Percentiles rank a stretch among this genome's conserved stretches.
phyloP scores from a whole-genome alignment of 495 filamentous ascomycete species.

The Talaromyces wortmannii region DNA sequence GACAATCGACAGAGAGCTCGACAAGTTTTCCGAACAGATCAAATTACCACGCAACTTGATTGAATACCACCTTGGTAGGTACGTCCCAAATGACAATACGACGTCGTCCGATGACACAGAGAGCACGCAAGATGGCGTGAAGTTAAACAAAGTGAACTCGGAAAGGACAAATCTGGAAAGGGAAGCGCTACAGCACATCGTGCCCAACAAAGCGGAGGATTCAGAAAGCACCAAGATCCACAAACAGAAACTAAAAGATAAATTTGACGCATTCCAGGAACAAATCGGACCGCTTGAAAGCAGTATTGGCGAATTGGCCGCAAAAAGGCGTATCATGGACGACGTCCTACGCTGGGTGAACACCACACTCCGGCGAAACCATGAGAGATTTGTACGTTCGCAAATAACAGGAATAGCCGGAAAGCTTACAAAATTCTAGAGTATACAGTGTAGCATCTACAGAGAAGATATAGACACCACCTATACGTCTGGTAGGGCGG shows the following conservation, averaged over 20 bases:
- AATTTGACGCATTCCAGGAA: background rate
- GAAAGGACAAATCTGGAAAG: background rate
- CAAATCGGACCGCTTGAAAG: background rate
- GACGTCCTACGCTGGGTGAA: background rate
- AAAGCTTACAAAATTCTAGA: background rate
- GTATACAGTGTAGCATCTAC: background rate
- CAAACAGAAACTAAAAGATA: background rate
- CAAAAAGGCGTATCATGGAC: background rate
- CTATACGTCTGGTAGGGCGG: background rate
- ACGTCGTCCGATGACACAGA: too few species aligned
- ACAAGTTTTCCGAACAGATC: background rate
- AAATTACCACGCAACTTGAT: background rate
- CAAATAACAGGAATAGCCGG: background rate
- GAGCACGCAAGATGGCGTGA: background rate
- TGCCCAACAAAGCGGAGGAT: background rate
- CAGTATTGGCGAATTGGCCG: background rate
- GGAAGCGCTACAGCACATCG: background rate
- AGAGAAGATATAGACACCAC: background rate
- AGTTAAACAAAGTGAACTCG: background rate
- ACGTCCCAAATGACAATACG: too few species aligned
- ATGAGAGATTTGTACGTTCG: background rate
- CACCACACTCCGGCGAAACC: background rate
- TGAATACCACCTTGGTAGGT: background rate
- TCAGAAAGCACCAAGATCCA: background rate
- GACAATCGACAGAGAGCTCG: background rate